These are phyloP conservation scores for Lipomyces oligophaga DNA, from an alignment of 805 yeast species.

Conservation along the genomic window DNA sequence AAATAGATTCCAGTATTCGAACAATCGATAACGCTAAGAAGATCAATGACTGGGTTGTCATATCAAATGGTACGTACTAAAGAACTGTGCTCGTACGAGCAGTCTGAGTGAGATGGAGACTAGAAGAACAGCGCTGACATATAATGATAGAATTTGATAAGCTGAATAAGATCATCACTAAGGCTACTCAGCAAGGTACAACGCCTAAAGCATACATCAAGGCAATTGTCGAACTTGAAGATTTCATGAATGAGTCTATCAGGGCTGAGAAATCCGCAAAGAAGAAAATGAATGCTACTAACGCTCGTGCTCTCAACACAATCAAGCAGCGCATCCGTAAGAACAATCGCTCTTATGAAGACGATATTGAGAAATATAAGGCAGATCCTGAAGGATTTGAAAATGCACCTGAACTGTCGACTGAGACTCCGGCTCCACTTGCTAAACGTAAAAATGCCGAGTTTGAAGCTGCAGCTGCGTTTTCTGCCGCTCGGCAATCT, in stretches of 20 bases:
- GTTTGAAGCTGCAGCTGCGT: conserved; percentile 34
- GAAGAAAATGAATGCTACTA: conserved; percentile 75
- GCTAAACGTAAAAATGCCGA: conserved; percentile 31
- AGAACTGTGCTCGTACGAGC: background rate
- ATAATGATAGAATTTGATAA: conserved; percentile 64
- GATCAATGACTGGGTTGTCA: conserved; percentile 74
- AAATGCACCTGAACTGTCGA: conserved; percentile 38
- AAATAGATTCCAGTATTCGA: conserved; percentile 63
- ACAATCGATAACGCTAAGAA: conserved; percentile 65
- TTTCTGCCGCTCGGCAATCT: conserved; percentile 36
- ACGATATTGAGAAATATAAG: conserved; percentile 56
- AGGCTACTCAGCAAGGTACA: conserved; percentile 69
- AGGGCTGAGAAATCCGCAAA: conserved; percentile 51
- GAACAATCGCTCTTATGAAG: conserved; percentile 64
- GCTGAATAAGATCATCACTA: conserved; percentile 59
- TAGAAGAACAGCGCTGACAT: background rate
- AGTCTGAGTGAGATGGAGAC: background rate
- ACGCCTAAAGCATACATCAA: conserved; percentile 70
- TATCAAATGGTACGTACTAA: conserved; percentile 45
- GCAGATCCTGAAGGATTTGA: conserved; percentile 73
- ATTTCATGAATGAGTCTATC: conserved; percentile 52
- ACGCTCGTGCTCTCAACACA: conserved; percentile 81
- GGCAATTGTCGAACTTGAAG: conserved; percentile 68
- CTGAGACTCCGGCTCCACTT: conserved; percentile 17
- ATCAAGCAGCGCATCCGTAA: conserved; percentile 84